Percentiles rank a stretch among this genome's conserved stretches.
phyloP scores from a whole-genome alignment of 768 basidiomycete species.

The Russula sp. region DNA sequence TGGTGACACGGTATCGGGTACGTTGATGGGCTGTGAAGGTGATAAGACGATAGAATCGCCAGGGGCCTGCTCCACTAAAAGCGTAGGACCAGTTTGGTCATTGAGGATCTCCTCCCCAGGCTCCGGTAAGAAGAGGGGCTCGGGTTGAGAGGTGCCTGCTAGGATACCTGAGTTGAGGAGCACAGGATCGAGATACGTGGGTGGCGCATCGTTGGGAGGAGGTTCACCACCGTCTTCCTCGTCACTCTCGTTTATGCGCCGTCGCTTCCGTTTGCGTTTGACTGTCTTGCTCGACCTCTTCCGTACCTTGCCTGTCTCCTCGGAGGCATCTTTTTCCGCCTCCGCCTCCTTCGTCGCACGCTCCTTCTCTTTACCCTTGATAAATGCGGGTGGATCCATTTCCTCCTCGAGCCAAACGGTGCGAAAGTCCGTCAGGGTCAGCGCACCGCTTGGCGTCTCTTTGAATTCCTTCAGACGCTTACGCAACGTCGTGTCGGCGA shows the following conservation, averaged over 20 bases:
- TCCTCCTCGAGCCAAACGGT: conserved; percentile 88
- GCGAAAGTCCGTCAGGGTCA: conserved; percentile 86
- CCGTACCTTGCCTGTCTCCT: conserved; percentile 25
- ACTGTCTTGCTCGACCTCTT: conserved; percentile 29
- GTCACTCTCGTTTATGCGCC: conserved; percentile 34
- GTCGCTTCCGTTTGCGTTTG: conserved; percentile 31
- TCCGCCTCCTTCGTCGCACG: conserved; percentile 44
- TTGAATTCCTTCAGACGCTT: conserved; percentile 95
- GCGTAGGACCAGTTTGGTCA: background rate
- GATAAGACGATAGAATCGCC: background rate
- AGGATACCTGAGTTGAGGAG: conserved; percentile 65
- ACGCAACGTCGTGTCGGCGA: conserved; percentile 90
- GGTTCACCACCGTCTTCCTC: conserved; percentile 31
- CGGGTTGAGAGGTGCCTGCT: conserved; percentile 39
- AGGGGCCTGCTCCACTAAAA: conserved; percentile 9
- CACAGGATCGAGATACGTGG: conserved; percentile 41
- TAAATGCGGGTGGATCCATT: conserved; percentile 87
- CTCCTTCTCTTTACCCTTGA: conserved; percentile 65
- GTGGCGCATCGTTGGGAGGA: conserved; percentile 22
- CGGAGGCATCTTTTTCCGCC: conserved; percentile 26
- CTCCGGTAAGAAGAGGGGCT: conserved; percentile 31
- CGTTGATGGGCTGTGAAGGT: conserved; percentile 4
- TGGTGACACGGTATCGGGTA: conserved; percentile 24
- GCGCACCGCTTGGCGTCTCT: conserved; percentile 72
- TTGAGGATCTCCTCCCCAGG: conserved; percentile 24